Percentiles rank a stretch among this genome's conserved stretches.
Conservation (phyloP, 768 basidiomycete genomes). For the Amanita thiersii region DNA sequence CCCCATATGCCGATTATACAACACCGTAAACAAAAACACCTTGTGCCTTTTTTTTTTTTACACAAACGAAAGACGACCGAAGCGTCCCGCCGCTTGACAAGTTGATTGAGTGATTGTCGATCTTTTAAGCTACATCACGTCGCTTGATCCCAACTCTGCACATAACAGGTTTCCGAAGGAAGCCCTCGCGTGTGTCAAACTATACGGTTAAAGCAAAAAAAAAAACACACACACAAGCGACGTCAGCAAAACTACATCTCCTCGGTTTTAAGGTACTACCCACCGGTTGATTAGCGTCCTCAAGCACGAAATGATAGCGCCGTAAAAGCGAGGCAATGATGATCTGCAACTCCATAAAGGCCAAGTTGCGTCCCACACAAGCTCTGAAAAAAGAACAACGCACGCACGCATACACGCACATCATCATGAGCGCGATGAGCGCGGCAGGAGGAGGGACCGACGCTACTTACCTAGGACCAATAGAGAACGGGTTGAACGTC, state of each 20-base stretch:
- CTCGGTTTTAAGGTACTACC: slow-evolving; percentile 14
- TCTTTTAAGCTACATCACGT: slow-evolving; percentile 28
- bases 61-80: background rate
- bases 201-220: slow-evolving; percentile 17
- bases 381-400: slow-evolving; percentile 40
- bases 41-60: no score
- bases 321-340: slow-evolving; percentile 78
- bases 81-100: background rate
- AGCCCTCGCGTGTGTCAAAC: slow-evolving; percentile 77
- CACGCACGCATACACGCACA: no score
- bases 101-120: slow-evolving; percentile 6
- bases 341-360: slow-evolving; percentile 69
- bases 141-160: slow-evolving; percentile 70
- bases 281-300: slow-evolving; percentile 49
- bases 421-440: slow-evolving; percentile 4
- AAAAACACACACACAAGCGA: background rate
- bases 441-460: slow-evolving; percentile 1
- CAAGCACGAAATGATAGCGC: slow-evolving; percentile 66
- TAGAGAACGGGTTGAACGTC: slow-evolving; percentile 81
- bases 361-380: slow-evolving; percentile 81
- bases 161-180: slow-evolving; percentile 73
- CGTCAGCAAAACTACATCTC: background rate
- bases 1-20: no score
- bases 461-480: slow-evolving; percentile 59
- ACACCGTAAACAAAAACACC: no score